Evolutionary conservation across 305 asterid species (phyloP).

Genomic region (Lippia alba): DNA sequence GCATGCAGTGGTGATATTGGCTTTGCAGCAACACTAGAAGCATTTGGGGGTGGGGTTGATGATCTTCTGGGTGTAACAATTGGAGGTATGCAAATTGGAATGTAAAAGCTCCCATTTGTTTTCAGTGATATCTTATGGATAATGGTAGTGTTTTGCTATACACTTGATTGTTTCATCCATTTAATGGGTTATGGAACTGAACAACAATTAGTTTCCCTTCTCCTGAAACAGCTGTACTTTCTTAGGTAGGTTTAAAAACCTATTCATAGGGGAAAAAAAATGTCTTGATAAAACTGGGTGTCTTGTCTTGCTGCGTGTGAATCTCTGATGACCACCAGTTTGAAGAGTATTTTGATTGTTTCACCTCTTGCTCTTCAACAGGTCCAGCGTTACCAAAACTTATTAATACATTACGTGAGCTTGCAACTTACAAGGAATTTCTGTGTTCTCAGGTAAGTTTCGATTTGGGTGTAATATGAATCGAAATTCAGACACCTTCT

Average conservation of each 20-base stretch:
- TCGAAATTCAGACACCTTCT: conserved; percentile 10
- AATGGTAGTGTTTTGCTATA: conserved; percentile 1
- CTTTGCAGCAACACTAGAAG: conserved; percentile 91
- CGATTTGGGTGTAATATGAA: conserved; percentile 4
- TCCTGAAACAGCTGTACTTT: not conserved
- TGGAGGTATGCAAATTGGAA: conserved; percentile 65
- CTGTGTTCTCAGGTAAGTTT: conserved; percentile 87
- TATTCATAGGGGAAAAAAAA: conserved; percentile 1
- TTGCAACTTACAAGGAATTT: conserved; percentile 93
- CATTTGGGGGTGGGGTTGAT: conserved; percentile 93
- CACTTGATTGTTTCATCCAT: conserved; percentile 23
- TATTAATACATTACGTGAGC: conserved; percentile 75
- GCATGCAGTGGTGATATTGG: conserved; percentile 72
- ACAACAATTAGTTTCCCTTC: not conserved
- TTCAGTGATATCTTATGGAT: not conserved
- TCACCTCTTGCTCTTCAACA: conserved; percentile 44
- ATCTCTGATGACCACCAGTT: conserved; percentile 21
- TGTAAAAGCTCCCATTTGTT: not conserved
- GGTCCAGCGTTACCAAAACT: conserved; percentile 94
- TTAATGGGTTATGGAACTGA: conserved; percentile 27
- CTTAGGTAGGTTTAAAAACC: conserved; percentile 13
- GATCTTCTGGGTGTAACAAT: conserved; percentile 91
- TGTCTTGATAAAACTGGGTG: conserved; percentile 5
- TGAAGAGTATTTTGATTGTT: conserved; percentile 21
- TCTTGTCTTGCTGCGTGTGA: conserved; percentile 20